These are phyloP conservation scores for Posidonia australis DNA, from an alignment of 106 monocot genomes.

Conservation along the genomic window DNA sequence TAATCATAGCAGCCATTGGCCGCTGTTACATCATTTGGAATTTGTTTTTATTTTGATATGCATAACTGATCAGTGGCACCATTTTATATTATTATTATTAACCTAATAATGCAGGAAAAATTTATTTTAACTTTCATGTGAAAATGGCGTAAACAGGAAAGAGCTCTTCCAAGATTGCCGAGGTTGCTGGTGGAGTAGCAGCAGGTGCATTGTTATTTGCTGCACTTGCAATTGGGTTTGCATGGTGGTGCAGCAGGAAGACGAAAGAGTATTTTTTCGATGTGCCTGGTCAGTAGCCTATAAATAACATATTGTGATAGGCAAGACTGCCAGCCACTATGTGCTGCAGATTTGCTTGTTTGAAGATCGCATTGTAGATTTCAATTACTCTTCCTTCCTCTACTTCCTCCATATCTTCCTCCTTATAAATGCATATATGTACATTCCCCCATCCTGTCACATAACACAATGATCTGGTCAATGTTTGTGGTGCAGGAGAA, in stretches of 20 bases:
- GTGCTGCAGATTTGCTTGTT: not conserved
- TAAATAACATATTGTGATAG: not conserved
- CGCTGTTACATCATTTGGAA: no score
- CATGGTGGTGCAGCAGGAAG: not conserved
- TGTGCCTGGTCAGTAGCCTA: constrained; percentile 1
- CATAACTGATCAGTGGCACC: no score
- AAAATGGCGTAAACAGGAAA: not conserved
- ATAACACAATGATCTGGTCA: not conserved
- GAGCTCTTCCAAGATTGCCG: not conserved
- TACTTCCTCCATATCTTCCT: not conserved
- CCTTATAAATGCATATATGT: not conserved
- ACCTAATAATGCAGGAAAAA: no score
- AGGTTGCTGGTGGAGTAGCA: not conserved
- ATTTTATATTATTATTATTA: no score
- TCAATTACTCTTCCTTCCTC: not conserved
- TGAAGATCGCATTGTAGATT: not conserved
- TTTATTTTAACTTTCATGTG: no score
- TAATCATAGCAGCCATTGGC: no score
- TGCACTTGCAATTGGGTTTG: not conserved
- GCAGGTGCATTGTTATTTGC: not conserved
- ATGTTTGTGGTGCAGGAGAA: not conserved
- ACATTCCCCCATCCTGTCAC: not conserved
- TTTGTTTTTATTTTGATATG: no score
- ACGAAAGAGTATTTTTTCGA: not conserved
- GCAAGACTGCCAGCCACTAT: not conserved